Conservation (phyloP, 345 rosid genomes). For the Luvunga scandens region DNA sequence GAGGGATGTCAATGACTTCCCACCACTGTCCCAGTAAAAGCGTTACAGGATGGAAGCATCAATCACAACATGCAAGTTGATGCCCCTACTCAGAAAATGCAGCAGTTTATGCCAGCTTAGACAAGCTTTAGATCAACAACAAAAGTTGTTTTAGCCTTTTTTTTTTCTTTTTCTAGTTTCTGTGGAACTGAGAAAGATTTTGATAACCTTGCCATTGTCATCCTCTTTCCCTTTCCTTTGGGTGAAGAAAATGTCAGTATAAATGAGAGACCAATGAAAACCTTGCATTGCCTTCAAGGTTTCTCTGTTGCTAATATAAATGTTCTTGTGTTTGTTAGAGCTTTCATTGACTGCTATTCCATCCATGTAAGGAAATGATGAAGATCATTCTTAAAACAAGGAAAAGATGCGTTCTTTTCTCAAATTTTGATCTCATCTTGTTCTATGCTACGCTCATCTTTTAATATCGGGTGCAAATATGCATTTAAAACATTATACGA, state of each 20-base stretch:
- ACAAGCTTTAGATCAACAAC: not conserved
- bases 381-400: too few species aligned
- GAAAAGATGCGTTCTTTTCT: too few species aligned
- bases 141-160: not conserved
- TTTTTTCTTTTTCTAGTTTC: not conserved
- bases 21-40: conserved; percentile 22
- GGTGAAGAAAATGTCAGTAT: not conserved
- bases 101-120: not conserved
- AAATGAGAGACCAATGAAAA: not conserved
- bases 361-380: too few species aligned
- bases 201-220: not conserved
- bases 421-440: too few species aligned
- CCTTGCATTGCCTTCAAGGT: not conserved
- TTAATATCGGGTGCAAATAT: not conserved
- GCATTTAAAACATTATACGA: too few species aligned
- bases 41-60: not conserved
- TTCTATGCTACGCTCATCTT: not conserved
- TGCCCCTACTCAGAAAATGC: not conserved
- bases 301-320: not conserved
- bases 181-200: not conserved
- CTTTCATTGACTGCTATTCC: too few species aligned
- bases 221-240: not conserved
- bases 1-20: conserved; percentile 30
- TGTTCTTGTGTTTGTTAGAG: too few species aligned
- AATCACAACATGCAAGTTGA: not conserved